Evolutionary conservation across 2,329 filamentous ascomycete species (phyloP).

Genomic region (Clarireedia monteithiana): DNA sequence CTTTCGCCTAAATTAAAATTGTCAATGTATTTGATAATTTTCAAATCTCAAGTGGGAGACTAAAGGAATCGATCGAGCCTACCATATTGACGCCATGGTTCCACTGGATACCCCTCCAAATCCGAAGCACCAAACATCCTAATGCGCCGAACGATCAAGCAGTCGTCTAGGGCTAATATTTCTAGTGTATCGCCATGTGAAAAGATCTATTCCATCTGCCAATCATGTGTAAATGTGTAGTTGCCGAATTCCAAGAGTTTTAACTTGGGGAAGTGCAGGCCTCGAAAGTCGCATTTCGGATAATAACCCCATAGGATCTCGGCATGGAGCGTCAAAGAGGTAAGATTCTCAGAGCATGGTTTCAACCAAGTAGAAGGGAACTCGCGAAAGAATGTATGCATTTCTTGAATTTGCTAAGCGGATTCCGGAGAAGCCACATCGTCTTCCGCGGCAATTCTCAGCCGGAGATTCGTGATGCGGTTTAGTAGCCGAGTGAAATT

Average conservation of each 20-base stretch:
- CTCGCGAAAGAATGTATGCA: constrained; percentile 9
- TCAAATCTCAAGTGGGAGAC: not conserved
- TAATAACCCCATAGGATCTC: constrained; percentile 9
- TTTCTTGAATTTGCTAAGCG: not conserved
- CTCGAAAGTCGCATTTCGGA: constrained; percentile 4
- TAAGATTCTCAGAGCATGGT: constrained; percentile 2
- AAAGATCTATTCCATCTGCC: constrained; percentile 12
- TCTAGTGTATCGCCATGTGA: constrained; percentile 7
- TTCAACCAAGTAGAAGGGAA: constrained; percentile 9
- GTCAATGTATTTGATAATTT: not conserved
- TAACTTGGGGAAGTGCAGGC: constrained; percentile 8
- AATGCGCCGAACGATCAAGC: constrained; percentile 4
- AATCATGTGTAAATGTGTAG: constrained; percentile 7
- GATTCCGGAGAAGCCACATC: not conserved
- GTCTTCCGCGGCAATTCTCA: constrained; percentile 2
- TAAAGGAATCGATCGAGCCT: not conserved
- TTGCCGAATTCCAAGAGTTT: constrained; percentile 9
- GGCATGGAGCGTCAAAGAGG: constrained; percentile 3
- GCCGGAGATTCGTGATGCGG: not conserved
- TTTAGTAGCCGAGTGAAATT: not conserved
- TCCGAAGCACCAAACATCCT: not conserved
- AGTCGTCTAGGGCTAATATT: not conserved
- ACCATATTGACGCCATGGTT: not conserved
- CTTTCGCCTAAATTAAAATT: not conserved
- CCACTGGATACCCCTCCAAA: not conserved